Evolutionary conservation across 306 rosid species (phyloP).

Genomic region (Bauhinia variegata): DNA sequence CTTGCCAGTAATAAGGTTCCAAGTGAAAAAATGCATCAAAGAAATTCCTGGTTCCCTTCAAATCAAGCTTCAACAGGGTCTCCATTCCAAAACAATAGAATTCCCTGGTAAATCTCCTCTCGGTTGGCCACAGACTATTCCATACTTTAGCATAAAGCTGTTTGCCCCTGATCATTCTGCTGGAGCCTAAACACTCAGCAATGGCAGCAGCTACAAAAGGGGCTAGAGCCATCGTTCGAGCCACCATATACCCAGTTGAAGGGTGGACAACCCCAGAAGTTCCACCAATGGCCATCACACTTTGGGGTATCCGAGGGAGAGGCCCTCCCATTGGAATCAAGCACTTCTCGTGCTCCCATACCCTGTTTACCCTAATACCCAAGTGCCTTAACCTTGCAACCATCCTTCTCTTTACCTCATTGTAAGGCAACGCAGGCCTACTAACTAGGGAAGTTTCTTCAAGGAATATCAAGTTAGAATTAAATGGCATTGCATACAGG

Average conservation of each 20-base stretch:
- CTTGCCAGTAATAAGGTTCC: constrained; percentile 77
- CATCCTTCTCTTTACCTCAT: constrained; percentile 71
- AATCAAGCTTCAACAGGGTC: constrained; percentile 77
- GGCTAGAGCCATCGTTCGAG: constrained; percentile 65
- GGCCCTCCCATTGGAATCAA: constrained; percentile 96
- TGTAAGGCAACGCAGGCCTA: constrained; percentile 65
- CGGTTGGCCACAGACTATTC: constrained; percentile 80
- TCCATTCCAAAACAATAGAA: constrained; percentile 90
- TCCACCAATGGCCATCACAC: constrained; percentile 80
- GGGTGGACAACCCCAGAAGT: constrained; percentile 82
- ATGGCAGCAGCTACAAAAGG: constrained; percentile 57
- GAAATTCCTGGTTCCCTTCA: constrained; percentile 69
- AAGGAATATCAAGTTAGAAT: constrained; percentile 67
- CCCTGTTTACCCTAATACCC: constrained; percentile 68
- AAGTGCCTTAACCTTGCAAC: constrained; percentile 81
- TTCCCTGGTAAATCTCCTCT: constrained; percentile 58
- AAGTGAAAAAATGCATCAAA: constrained; percentile 83
- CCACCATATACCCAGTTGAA: constrained; percentile 87
- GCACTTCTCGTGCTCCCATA: constrained; percentile 83
- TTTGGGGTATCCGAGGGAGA: constrained; percentile 69
- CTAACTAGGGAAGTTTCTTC: constrained; percentile 91
- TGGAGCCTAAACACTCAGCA: constrained; percentile 75
- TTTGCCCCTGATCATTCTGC: constrained; percentile 79
- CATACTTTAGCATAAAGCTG: constrained; percentile 59
- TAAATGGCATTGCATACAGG: constrained; percentile 90